Base-by-base conservation (phyloP, 495 filamentous ascomycete genomes). In the Melanomma pulvis-pyrius region DNA sequence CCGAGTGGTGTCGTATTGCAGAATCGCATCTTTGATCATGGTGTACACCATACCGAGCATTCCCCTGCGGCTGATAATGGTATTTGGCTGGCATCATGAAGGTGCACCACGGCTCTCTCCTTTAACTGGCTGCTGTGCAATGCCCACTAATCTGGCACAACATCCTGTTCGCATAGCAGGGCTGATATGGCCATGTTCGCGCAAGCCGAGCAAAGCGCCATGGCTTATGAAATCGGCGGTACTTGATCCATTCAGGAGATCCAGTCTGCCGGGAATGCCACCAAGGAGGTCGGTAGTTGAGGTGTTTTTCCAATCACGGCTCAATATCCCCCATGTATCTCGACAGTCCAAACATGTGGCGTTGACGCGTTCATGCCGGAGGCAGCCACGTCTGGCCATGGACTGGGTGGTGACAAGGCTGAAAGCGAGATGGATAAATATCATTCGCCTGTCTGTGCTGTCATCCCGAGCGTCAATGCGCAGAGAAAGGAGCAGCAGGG, bases 101-200 rank as follows among this genome's bases (percentile, higher is more conserved):
- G 67, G 54, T 69, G 67, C 9, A 59, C 51, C 61, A 65, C 65
- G 54, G 55, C 67, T 56, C 60, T 51, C 7, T 24, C 21, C 17
- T 63, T 59, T 46, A 53, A 64, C 53, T 59, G 47, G 60, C 48
- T 60, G 25, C 48, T 60, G 1, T 22, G 15, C n/a, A 28, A n/a
- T 26, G 36, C 51, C 67, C 67, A 65, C 57, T 56, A 66, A 29
- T 51, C 44, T 48, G 67, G 67, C 15, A 53, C 48, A 39, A 41
- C 24, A n/a, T 56, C 55, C 19, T 65, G 62, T 34, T 66, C 41
- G 26, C 41, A 15, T 26, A 41, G 51, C 51, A 61, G 51, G 28
- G 49, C 44, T 55, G 48, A 39, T 11, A 65, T 46, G 39, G 17
- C 49, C 19, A 69, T 60, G 28, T 24, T 59, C 36, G 47, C 2